Evolutionary conservation across 2,329 filamentous ascomycete species (phyloP).

Genomic region (Fusarium kyushuense): DNA sequence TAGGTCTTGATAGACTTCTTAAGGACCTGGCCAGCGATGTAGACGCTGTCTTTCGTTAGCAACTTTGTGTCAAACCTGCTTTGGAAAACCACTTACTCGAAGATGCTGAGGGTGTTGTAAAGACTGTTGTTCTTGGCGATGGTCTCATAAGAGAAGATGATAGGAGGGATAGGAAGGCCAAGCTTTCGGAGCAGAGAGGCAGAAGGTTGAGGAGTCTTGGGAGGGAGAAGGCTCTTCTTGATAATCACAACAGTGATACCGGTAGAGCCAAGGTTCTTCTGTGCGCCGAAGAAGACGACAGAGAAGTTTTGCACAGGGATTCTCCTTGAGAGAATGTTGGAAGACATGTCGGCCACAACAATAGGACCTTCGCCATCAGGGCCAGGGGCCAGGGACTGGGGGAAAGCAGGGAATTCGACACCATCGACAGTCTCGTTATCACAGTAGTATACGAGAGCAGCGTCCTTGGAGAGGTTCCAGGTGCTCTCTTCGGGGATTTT

Average conservation of each 20-base stretch:
- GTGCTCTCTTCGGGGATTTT: slow-evolving; percentile 80
- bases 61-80: neutral
- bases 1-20: slow-evolving; percentile 76
- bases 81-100: slow-evolving; percentile 67
- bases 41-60: slow-evolving; percentile 69
- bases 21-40: slow-evolving; percentile 89
- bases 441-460: slow-evolving; percentile 87
- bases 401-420: slow-evolving; percentile 86
- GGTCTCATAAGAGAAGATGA: slow-evolving; percentile 84
- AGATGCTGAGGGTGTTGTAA: slow-evolving; percentile 96
- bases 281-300: slow-evolving; percentile 90
- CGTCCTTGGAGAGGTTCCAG: slow-evolving; percentile 78
- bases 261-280: slow-evolving; percentile 91
- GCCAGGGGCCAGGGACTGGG: slow-evolving; percentile 69
- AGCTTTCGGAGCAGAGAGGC: slow-evolving; percentile 78
- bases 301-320: slow-evolving; percentile 84
- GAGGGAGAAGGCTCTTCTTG: slow-evolving; percentile 82
- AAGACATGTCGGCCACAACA: slow-evolving; percentile 92
- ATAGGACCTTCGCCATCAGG: slow-evolving; percentile 75
- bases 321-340: slow-evolving; percentile 87
- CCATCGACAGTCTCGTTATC: slow-evolving; percentile 96
- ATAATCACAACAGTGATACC: slow-evolving; percentile 90
- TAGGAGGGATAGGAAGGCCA: slow-evolving; percentile 80
- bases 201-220: slow-evolving; percentile 72
- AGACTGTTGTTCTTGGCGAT: slow-evolving; percentile 94